Evolutionary conservation across 768 basidiomycete species (phyloP).

Genomic region (Kwoniella botswanensis): DNA sequence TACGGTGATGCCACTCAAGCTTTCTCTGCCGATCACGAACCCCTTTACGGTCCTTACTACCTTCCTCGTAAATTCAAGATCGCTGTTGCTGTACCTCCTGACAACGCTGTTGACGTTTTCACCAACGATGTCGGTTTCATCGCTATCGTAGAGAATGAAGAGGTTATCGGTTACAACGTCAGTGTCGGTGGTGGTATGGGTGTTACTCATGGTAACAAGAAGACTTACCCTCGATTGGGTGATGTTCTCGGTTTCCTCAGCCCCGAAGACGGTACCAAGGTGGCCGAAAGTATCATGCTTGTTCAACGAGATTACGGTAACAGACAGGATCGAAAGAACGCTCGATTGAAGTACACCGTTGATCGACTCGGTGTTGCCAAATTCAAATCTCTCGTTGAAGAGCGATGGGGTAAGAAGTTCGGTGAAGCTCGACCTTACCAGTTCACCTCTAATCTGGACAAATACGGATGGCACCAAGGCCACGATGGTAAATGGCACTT

Average conservation of each 20-base stretch:
- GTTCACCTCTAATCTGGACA: conserved; percentile 89
- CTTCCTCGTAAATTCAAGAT: conserved; percentile 97
- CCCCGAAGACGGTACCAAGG: conserved; percentile 77
- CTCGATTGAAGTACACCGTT: conserved; percentile 91
- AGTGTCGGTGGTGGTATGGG: conserved; percentile 97
- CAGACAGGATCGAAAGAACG: conserved; percentile 70
- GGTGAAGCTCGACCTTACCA: conserved; percentile 73
- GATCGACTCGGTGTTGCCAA: conserved; percentile 72
- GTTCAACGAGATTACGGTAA: conserved; percentile 96
- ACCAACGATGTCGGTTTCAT: conserved; percentile 92
- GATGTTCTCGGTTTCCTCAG: conserved; percentile 92
- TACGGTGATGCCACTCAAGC: conserved; percentile 92
- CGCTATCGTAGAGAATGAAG: conserved; percentile 78
- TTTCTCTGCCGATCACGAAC: conserved; percentile 67
- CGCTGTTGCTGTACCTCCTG: conserved; percentile 92
- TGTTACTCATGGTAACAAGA: conserved; percentile 98
- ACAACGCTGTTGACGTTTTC: conserved; percentile 94
- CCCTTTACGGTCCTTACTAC: conserved; percentile 97
- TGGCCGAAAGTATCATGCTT: conserved; percentile 92
- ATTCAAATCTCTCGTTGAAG: conserved; percentile 90
- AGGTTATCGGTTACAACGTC: conserved; percentile 91
- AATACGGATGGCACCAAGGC: conserved; percentile 90
- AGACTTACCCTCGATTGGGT: conserved; percentile 91
- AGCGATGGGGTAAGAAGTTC: conserved; percentile 78
- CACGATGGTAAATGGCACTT: conserved; percentile 89